Percentiles rank a stretch among this genome's conserved stretches.
phyloP scores from a whole-genome alignment of 257 asterid species.

The Pogostemon cablin region DNA sequence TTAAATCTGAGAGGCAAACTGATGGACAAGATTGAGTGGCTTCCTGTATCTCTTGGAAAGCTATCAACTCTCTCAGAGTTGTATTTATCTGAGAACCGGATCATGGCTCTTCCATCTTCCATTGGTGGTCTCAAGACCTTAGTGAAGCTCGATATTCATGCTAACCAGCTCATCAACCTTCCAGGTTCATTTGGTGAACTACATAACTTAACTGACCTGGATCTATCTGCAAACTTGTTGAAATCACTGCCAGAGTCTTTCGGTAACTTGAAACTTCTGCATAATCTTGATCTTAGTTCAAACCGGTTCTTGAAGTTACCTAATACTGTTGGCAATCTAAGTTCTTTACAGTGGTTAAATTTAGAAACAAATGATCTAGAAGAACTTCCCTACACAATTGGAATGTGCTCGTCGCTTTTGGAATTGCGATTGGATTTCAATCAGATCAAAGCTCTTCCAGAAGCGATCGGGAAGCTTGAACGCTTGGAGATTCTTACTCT shows the following conservation, averaged over 20 bases:
- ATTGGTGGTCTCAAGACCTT: constrained; percentile 54
- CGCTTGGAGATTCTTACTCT: constrained; percentile 68
- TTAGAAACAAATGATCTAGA: constrained; percentile 67
- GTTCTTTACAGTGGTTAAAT: constrained; percentile 58
- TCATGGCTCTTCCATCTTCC: constrained; percentile 83
- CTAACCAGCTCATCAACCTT: constrained; percentile 83
- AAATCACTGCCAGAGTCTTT: constrained; percentile 77
- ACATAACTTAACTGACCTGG: constrained; percentile 53
- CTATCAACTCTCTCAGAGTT: constrained; percentile 54
- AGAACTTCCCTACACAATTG: constrained; percentile 74
- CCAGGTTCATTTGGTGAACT: constrained; percentile 78
- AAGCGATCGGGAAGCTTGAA: constrained; percentile 60
- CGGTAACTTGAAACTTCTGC: constrained; percentile 53
- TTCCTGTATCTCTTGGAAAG: constrained; percentile 81
- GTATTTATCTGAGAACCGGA: constrained; percentile 61
- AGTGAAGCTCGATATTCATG: constrained; percentile 58
- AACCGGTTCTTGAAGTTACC: constrained; percentile 66
- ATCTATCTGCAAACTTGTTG: constrained; percentile 64
- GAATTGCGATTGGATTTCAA: constrained; percentile 83
- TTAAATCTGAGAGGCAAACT: constrained; percentile 70
- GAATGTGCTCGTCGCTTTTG: constrained; percentile 61
- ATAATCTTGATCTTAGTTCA: constrained; percentile 68
- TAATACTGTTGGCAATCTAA: constrained; percentile 52
- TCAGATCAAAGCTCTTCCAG: constrained; percentile 76
- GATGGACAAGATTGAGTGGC: constrained; percentile 85